Percentiles rank a stretch among this genome's conserved stretches.
phyloP scores from a whole-genome alignment of 106 monocot species.

The Xerophyta viscosa region DNA sequence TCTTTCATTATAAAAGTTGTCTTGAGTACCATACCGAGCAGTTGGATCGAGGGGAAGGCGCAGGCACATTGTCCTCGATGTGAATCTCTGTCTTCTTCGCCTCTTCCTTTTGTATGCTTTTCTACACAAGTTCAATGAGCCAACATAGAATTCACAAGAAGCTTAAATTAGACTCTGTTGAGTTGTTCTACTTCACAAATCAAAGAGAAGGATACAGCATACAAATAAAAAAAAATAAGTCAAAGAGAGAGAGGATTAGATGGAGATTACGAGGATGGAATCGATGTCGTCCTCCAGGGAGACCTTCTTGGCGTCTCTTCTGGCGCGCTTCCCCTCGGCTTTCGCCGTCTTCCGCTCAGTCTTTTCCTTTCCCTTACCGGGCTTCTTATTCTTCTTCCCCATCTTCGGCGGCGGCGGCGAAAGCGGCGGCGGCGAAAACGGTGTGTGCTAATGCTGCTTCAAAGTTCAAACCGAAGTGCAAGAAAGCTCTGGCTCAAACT shows the following conservation, averaged over 20 bases:
- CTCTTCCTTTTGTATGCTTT: constrained; percentile 90
- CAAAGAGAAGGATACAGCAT: background rate
- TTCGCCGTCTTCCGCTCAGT: constrained; percentile 96
- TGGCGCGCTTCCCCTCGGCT: constrained; percentile 80
- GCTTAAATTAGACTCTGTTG: background rate
- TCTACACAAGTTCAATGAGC: constrained; percentile 27
- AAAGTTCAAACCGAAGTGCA: no score
- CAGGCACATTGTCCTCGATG: constrained; percentile 83
- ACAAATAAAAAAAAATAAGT: background rate
- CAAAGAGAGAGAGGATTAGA: background rate
- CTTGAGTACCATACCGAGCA: constrained; percentile 43
- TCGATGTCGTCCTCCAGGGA: constrained; percentile 97
- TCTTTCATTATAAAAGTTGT: background rate
- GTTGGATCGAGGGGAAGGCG: constrained; percentile 86
- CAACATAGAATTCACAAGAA: background rate
- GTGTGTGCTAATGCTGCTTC: no score
- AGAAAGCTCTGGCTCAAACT: no score
- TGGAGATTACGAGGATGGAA: constrained; percentile 61
- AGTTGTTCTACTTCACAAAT: background rate
- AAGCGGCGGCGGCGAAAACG: background rate
- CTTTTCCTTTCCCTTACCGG: constrained; percentile 94
- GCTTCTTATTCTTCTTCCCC: constrained; percentile 98
- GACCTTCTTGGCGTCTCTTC: constrained; percentile 79
- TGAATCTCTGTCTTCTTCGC: constrained; percentile 99
- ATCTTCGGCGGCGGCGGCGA: constrained; percentile 19